Base-by-base conservation (phyloP, 176 grass and related monocot genomes). In the Eragrostis nindensis region DNA sequence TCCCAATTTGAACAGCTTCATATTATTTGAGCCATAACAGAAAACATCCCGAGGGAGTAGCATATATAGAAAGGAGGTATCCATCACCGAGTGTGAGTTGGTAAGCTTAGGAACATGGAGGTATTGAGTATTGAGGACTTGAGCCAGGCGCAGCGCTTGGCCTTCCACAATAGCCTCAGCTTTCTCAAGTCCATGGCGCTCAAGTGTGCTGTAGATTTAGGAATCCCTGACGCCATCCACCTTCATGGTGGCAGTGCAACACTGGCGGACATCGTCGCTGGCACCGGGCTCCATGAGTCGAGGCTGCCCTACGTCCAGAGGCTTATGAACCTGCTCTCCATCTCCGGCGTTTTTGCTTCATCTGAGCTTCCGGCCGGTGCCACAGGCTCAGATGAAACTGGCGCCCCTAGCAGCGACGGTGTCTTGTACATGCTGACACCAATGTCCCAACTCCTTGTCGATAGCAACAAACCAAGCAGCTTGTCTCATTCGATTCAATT, bases 291-390 rank as follows among this genome's bases (percentile, higher is more conserved):
- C 57, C 57, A 25, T 61, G 57, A 11, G 57, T 61, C 57, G 10
- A 11, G 10, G 57, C n/a, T 25, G 24, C 57, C 57, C 1, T 24
- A 61, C 11, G 11, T 61, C 8, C 21, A 13, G 9, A 61, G 57
- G 57, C 57, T 61, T 10, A 61, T 61, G 57, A 61, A 61, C 57
- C n/a, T 61, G n/a, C 57, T 61, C 57, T 24, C n/a, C 57, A 24
- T 24, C 57, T 61, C 57, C 10, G 57, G 57, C n/a, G 57, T 27
- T 24, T 61, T 61, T 44, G 9, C 42, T 44, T 44, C 42, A 44
- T 44, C 3, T 9, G 42, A 44, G 6, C 9, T 9, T 7, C 42
- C 9, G 7, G 9, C 42, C 42, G 7, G 42, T 44, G 42, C 42
- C 42, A 44, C 42, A 5, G 42, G 42, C 6, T 44, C 42, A 3